Evolutionary conservation across 257 asterid species (phyloP).

Genomic region (Nicotiana otophora): DNA sequence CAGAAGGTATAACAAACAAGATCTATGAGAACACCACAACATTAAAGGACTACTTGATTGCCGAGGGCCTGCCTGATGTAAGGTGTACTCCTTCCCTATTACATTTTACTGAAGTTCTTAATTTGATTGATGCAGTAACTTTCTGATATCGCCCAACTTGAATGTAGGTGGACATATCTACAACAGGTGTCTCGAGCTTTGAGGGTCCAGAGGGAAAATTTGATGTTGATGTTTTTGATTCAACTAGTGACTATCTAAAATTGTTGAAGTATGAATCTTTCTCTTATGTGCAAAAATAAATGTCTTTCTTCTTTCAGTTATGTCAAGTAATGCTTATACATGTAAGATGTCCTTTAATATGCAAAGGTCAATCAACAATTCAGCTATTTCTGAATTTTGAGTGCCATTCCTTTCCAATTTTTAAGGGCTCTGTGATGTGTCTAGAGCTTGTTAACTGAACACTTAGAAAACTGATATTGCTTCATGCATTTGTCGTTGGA

Average conservation of each 20-base stretch:
- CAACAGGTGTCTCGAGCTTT: slow-evolving; percentile 61
- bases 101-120: neutral
- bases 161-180: slow-evolving; percentile 75
- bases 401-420: neutral
- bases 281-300: neutral
- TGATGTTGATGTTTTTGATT: slow-evolving; percentile 90
- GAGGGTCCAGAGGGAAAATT: slow-evolving; percentile 82
- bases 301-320: slow-evolving; percentile 1
- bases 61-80: slow-evolving; percentile 95
- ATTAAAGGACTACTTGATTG: slow-evolving; percentile 79
- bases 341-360: neutral
- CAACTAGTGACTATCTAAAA: slow-evolving; percentile 83
- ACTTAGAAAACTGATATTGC: neutral
- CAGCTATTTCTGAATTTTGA: slow-evolving; percentile 1
- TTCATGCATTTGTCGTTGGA: neutral
- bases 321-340: slow-evolving; percentile 7
- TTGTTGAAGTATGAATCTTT: slow-evolving; percentile 77
- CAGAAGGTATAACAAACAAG: slow-evolving; percentile 87
- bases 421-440: neutral
- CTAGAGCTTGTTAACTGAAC: neutral
- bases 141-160: neutral
- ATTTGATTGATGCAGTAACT: neutral
- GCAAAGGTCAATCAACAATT: neutral
- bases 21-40: slow-evolving; percentile 82
- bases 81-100: slow-evolving; percentile 16